Base-by-base conservation (phyloP, 2,329 filamentous ascomycete species). In the Lecanicillium sp. region DNA sequence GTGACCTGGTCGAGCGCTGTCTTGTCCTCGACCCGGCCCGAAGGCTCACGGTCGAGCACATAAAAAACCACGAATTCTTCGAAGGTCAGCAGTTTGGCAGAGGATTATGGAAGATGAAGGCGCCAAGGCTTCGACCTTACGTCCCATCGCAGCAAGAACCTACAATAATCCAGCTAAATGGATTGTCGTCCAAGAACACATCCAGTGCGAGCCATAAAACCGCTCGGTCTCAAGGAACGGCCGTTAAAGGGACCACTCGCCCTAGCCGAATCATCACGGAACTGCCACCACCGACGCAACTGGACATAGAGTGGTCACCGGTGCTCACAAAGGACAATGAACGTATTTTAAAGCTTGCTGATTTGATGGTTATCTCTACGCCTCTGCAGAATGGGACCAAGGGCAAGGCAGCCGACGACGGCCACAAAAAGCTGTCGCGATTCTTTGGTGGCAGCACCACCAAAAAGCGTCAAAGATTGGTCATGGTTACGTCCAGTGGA, bases 241-340 rank as follows among this genome's bases (percentile, higher is more conserved):
- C 52, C 17, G 56, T 58, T 2, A 75, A 73, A 38, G 69, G 68
- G 27, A 58, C 62, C 25, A 64, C 68, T 18, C 70, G 87, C 40
- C 84, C 88, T 22, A 74, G 85, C 2, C 74, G 88, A 44, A 80
- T 96, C 44, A 94, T 98, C 44, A 97, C 92, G 1, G 92, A 98
- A 59, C 72, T 98, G 9, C 88, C 92, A 13, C 90, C 92, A n/a
- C 92, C 92, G 1, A 95, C 86, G 36, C 92, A 97, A 59, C 69
- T 98, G 18, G 92, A 98, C 55, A 94, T 98, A 41, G 92, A 98
- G 62, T 98, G 92, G 92, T 96, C 90, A 1, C 92, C 92, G 1
- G 89, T 98, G 4, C 68, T 98, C 40, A 96, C 86, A 9, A 81
- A 82, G 53, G 82, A 79, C 43, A 96, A 97, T 54, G 92, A 98